Evolutionary conservation across 75 land plant species (phyloP).

Genomic region (Selaginella tamariscina): DNA sequence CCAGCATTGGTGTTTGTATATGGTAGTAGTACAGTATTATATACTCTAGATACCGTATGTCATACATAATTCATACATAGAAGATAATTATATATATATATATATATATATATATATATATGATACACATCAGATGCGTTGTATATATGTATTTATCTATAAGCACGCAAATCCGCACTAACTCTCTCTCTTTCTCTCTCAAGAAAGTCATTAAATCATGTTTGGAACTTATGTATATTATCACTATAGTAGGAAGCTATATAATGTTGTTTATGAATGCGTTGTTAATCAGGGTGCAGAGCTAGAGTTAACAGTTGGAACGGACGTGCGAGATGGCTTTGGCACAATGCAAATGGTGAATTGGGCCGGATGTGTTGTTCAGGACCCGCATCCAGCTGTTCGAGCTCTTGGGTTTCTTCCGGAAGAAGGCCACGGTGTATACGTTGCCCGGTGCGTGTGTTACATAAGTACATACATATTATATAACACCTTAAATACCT

Average conservation of each 20-base stretch:
- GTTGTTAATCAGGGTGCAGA: slow-evolving; percentile 68
- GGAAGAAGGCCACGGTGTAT: slow-evolving; percentile 92
- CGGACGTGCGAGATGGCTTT: slow-evolving; percentile 81
- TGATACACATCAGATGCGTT: too few relatives aligned
- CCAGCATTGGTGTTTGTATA: not conserved
- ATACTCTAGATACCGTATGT: slow-evolving; percentile 7
- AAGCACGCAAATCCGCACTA: too few relatives aligned
- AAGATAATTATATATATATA: too few relatives aligned
- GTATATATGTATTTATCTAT: too few relatives aligned
- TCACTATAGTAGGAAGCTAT: too few relatives aligned
- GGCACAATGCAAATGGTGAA: slow-evolving; percentile 71
- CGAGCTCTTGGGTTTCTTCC: slow-evolving; percentile 93
- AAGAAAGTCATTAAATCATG: too few relatives aligned
- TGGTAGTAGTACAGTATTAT: not conserved
- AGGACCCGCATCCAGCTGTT: slow-evolving; percentile 84
- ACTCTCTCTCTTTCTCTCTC: not conserved
- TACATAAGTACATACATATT: not conserved
- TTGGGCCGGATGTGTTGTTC: slow-evolving; percentile 85
- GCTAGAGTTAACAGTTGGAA: slow-evolving; percentile 53
- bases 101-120: too few relatives aligned
- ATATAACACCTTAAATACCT: not conserved
- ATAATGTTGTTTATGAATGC: too few relatives aligned
- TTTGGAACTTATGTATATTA: too few relatives aligned
- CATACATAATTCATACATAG: not conserved
- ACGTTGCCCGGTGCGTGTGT: slow-evolving; percentile 65